Evolutionary conservation across 257 asterid species (phyloP), one percentile per base, ranked within the genome.

Genomic region (Solanum appendiculatum): DNA sequence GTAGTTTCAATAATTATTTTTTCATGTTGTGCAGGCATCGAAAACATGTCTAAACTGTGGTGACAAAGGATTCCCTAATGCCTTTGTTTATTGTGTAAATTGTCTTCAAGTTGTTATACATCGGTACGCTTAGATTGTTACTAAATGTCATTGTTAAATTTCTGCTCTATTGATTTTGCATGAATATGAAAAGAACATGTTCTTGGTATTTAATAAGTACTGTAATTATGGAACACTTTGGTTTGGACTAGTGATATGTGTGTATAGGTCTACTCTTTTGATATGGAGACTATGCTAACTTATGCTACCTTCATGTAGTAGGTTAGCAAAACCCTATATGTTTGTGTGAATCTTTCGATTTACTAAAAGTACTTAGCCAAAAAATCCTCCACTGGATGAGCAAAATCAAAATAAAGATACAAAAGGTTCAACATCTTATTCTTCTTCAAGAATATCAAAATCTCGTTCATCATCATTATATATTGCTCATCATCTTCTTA

Each of bases 21-120:
- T 6, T 16, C 39, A 78, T 40, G 37, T 77, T 74, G 12, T 89
- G 92, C 91, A 93, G 96, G 93, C 23, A 74, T 90, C 86, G 3
- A 66, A 15, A 51, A 16, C 90, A 86, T 94, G 97, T 86, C 84
- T 92, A 88, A 89, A 91, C 14, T 94, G 98, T 89, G 98, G 98
- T 29, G 88, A 89, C 73, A 68, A 39, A 87, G 97, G 97, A 85
- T 89, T 31, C 33, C 42, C 87, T 40, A 91, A 92, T 87, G 92
- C 98, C 31, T 87, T 91, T 7, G 89, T 93, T 21, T 89, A 91
- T 88, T 94, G 98, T 84, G 88, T 92, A 88, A 89, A 73, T 11
- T 96, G 96, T 87, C 91, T 89, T 34, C 37, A 91, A 5, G 73
- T 85, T 89, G 21, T 15, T 48, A 21, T 15, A 48, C 2, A 15